A percentile compares a stretch with the other conserved stretches of the same genome.
phyloP scores from a whole-genome alignment of 306 rosid species.

The Medicago lupulina region DNA sequence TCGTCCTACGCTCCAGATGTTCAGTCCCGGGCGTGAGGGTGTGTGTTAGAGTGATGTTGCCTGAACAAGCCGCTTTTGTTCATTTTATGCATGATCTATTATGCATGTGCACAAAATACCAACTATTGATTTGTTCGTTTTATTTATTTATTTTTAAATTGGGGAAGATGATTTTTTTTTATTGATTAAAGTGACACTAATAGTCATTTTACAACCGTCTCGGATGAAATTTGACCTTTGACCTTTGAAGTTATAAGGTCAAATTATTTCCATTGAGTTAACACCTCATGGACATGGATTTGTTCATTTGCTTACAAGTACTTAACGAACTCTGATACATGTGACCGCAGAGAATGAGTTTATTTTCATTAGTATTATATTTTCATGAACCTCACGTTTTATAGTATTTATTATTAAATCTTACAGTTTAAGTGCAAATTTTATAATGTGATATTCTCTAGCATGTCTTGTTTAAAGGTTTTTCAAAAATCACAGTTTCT shows the following conservation, averaged over 20 bases:
- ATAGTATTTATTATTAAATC: not conserved
- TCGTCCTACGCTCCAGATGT: no score
- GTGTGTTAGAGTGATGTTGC: no score
- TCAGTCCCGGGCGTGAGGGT: no score
- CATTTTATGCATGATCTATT: not conserved
- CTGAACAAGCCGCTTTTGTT: no score
- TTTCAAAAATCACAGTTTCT: not conserved
- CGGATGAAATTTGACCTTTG: not conserved
- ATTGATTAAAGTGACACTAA: not conserved
- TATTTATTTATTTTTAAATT: no score
- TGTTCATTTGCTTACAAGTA: not conserved
- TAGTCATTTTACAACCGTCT: not conserved
- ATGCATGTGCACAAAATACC: not conserved
- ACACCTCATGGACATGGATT: not conserved
- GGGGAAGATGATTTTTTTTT: not conserved
- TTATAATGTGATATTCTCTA: not conserved
- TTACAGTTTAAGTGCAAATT: not conserved
- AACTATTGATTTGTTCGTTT: not conserved
- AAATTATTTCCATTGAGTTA: no score
- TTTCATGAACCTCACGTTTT: not conserved
- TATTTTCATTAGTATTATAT: not conserved
- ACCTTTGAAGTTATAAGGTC: not conserved
- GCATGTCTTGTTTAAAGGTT: not conserved
- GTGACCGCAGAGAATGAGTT: not conserved
- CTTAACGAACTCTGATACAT: not conserved